Percentiles rank a stretch among this genome's conserved stretches.
Evolutionary conservation across 2,329 filamentous ascomycete species (phyloP).

Genomic region (Ceratocystis destructans): DNA sequence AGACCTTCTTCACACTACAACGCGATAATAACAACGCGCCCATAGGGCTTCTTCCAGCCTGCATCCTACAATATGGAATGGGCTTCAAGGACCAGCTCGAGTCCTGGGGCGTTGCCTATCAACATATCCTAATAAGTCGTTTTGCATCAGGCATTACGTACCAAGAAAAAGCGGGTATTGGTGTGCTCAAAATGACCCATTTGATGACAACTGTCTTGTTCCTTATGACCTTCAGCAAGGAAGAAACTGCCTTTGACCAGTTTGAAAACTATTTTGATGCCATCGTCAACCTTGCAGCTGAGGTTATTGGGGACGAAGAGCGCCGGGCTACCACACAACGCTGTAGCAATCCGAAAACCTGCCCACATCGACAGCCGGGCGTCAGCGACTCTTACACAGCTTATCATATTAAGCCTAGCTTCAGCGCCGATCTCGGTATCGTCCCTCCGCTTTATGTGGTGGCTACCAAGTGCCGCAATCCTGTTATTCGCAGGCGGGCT

Average conservation of each 20-base stretch:
- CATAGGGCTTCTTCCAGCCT: constrained; percentile 38
- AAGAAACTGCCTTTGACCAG: constrained; percentile 44
- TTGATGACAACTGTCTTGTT: constrained; percentile 45
- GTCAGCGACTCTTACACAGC: constrained; percentile 32
- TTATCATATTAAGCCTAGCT: constrained; percentile 44
- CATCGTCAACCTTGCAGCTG: constrained; percentile 44
- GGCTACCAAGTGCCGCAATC: constrained; percentile 52
- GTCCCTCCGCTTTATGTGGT: constrained; percentile 51
- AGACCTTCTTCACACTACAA: constrained; percentile 35
- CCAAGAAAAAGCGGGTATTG: constrained; percentile 46
- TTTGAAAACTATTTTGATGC: constrained; percentile 38
- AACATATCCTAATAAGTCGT: constrained; percentile 39
- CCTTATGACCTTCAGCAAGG: constrained; percentile 46
- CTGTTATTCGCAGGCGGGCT: constrained; percentile 42
- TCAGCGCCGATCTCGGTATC: constrained; percentile 50
- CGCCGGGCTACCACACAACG: constrained; percentile 34
- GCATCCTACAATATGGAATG: constrained; percentile 35
- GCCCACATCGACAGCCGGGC: constrained; percentile 29
- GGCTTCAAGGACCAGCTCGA: constrained; percentile 38
- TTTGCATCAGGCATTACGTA: constrained; percentile 35
- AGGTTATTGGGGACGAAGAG: constrained; percentile 47
- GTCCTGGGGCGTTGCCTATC: constrained; percentile 43
- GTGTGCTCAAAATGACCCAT: constrained; percentile 49
- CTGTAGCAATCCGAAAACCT: constrained; percentile 33
- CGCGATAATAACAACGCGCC: constrained; percentile 34